These are phyloP conservation scores for Penicilliopsis zonata DNA, from an alignment of 495 filamentous ascomycete genomes.

Conservation along the genomic window DNA sequence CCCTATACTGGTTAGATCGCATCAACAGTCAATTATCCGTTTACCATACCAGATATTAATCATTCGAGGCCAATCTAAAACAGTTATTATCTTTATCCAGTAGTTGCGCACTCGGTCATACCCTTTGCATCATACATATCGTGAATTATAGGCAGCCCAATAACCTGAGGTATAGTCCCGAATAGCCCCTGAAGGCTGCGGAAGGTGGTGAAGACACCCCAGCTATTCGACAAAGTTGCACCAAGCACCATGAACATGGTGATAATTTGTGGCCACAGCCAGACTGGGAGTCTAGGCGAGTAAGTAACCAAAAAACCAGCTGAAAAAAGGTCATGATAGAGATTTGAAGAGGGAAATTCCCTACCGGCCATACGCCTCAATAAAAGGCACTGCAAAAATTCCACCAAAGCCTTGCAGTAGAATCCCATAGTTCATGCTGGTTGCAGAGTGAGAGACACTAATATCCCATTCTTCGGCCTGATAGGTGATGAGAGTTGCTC, in stretches of 20 bases:
- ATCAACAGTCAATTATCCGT: background rate
- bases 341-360: conserved; percentile 6
- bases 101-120: no score
- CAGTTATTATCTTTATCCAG: background rate
- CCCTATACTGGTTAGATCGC: conserved; percentile 16
- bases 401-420: conserved; percentile 42
- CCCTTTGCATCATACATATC: conserved; percentile 34
- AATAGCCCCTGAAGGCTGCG: conserved; percentile 43
- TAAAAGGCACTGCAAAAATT: conserved; percentile 37
- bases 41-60: conserved; percentile 32
- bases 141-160: conserved; percentile 32
- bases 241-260: conserved; percentile 34
- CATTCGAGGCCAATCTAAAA: conserved; percentile 31
- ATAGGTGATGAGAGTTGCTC: conserved; percentile 32
- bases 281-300: conserved; percentile 31
- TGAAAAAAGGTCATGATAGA: no score
- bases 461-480: conserved; percentile 39
- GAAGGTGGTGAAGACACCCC: conserved; percentile 33
- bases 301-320: no score
- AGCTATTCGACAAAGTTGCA: conserved; percentile 31
- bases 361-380: conserved; percentile 36
- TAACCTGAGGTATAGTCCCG: conserved; percentile 31
- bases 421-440: conserved; percentile 37
- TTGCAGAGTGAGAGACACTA: conserved; percentile 23
- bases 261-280: conserved; percentile 40